These are phyloP conservation scores for Cystofilobasidium ferigula DNA, from an alignment of 768 basidiomycete genomes.

Conservation along the genomic window DNA sequence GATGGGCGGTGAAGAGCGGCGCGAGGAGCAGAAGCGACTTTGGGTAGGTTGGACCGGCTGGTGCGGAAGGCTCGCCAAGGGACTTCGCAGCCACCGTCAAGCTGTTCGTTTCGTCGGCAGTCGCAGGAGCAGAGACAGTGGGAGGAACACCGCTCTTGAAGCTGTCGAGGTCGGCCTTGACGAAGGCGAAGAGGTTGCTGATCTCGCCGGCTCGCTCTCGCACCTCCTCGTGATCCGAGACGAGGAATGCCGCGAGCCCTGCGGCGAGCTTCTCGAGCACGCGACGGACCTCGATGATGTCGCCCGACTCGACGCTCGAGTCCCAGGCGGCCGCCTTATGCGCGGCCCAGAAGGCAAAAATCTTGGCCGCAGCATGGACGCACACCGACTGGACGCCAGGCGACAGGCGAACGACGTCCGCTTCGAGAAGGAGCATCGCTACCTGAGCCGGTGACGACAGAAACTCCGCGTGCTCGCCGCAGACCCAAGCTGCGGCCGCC, in stretches of 20 bases:
- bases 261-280: conserved; percentile 54
- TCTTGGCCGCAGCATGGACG: conserved; percentile 69
- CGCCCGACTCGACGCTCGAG: conserved; percentile 42
- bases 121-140: neutral
- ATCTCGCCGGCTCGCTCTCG: conserved; percentile 75
- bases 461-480: conserved; percentile 84
- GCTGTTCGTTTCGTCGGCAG: conserved; percentile 34
- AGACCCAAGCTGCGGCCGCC: conserved; percentile 93
- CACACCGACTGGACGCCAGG: conserved; percentile 65
- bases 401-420: conserved; percentile 46
- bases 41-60: conserved; percentile 48
- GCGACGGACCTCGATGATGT: conserved; percentile 53
- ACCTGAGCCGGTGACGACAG: conserved; percentile 66
- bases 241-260: conserved; percentile 51
- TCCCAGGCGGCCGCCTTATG: conserved; percentile 68
- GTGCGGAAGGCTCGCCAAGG: conserved; percentile 40
- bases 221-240: conserved; percentile 66
- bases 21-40: conserved; percentile 78
- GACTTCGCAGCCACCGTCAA: conserved; percentile 38
- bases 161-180: conserved; percentile 61
- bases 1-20: conserved; percentile 61
- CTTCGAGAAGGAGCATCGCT: conserved; percentile 57
- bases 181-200: conserved; percentile 70
- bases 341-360: conserved; percentile 75
- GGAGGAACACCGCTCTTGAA: conserved; percentile 36